Base-by-base conservation (phyloP, 2,329 filamentous ascomycete species). In the Ophiostoma novo-ulmi region DNA sequence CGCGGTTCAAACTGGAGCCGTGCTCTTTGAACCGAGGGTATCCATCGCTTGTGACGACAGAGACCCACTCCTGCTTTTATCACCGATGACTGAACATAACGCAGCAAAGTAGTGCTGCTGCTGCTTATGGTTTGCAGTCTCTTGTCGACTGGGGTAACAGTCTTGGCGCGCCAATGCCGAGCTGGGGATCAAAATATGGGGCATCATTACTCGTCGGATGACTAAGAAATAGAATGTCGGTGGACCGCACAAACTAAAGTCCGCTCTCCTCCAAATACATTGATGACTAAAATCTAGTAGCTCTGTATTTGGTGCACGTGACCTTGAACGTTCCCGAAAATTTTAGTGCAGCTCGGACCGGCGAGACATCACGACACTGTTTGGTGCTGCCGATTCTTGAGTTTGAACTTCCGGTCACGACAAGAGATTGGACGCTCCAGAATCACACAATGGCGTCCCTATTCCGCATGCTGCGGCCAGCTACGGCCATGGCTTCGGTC, bases 391-490 rank as follows among this genome's bases (percentile, higher is more conserved):
- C 58, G 58, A 63, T 26, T 63, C 22, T 31, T 31, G 31, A 31
- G 31, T 31, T 31, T 14, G 52, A 58, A 52, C 44, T 7, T 52
- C 44, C 52, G 52, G n/a, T 8, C 63, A 38, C 36, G 63, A 38
- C 65, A 26, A 26, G 38, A 48, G 14, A 26, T 31, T 22, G 11
- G 38, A 48, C 65, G 65, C 7, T 67, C n/a, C 64, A 48, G 17
- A 36, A 58, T 31, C 44, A 36, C 44, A 52, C 48, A 35, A 80
- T 80, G 79, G 77, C 78, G 67, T 77, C 76, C 75, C 74, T 76
- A 69, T 75, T 81, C n/a, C 73, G 76, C 26, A 75, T 79, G 10
- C 74, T 79, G 70, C 75, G 75, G 69, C 77, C 79, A 68, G 75
- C 77, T 14, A 39, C 44, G 67, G 44, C 26, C 36, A 31, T 58